A percentile compares a stretch with the other conserved stretches of the same genome.
phyloP scores from a whole-genome alignment of 768 basidiomycete genomes.

The Tylopilus rubrobrunneus region DNA sequence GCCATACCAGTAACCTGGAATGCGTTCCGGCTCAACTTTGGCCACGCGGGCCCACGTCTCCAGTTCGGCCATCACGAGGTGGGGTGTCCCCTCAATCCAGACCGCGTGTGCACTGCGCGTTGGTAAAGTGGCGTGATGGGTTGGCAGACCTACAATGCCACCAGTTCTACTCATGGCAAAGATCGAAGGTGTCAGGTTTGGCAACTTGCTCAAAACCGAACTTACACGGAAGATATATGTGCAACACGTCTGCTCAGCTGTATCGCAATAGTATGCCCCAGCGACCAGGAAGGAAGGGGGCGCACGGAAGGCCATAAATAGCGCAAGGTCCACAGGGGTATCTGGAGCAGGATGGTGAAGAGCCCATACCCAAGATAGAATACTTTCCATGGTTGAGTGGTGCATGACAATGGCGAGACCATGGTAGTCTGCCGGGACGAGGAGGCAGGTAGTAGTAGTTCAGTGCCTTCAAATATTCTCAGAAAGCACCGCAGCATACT shows the following conservation, averaged over 20 bases:
- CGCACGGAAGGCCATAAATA: conserved; percentile 35
- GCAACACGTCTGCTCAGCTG: conserved; percentile 31
- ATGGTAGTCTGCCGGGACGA: conserved; percentile 3
- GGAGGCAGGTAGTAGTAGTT: background rate
- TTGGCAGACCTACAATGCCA: conserved; percentile 4
- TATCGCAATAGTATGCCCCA: conserved; percentile 37
- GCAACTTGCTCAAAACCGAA: background rate
- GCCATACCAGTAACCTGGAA: conserved; percentile 59
- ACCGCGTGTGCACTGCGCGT: conserved; percentile 16
- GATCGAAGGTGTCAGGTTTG: background rate
- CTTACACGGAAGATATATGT: conserved; percentile 20
- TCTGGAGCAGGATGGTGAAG: conserved; percentile 37
- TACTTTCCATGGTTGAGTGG: conserved; percentile 45
- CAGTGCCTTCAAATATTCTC: background rate
- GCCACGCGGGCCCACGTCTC: conserved; percentile 28
- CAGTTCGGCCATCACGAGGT: conserved; percentile 31
- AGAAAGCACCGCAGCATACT: background rate
- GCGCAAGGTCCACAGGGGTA: conserved; percentile 47
- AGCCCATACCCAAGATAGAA: conserved; percentile 45
- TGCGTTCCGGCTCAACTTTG: conserved; percentile 36
- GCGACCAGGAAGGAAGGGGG: conserved; percentile 44
- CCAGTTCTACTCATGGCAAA: conserved; percentile 7
- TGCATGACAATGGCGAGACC: conserved; percentile 2
- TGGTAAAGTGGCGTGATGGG: conserved; percentile 8
- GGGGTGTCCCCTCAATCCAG: conserved; percentile 33